Base-by-base conservation (phyloP, 2,329 filamentous ascomycete genomes). In the Clarireedia monteithiana region DNA sequence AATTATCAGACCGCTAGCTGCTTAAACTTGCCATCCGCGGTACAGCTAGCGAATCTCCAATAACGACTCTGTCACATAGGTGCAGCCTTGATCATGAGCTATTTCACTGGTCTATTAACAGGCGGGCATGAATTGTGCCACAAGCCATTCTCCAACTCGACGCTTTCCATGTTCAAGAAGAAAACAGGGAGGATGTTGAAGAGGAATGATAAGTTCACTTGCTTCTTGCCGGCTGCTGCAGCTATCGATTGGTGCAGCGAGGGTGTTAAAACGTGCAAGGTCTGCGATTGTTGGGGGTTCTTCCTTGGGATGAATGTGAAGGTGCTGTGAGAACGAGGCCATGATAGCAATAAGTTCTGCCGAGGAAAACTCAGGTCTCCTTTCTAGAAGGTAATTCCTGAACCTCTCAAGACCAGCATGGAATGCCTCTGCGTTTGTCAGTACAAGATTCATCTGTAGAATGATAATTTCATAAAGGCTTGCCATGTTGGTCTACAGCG, bases 41-140 rank as follows among this genome's bases (percentile, higher is more conserved):
- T 46, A 54, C 60, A 64, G 36, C 61, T 62, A 39, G 48, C 46
- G 52, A 64, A 63, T n/a, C 58, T 48, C 60, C 60, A 64, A 24
- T 24, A 17, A 9, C 48, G 23, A 5, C 39, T 20, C 40, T 58
- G 47, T 58, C 56, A 61, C 46, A 58, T 23, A 1, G 57, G 50
- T n/a, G 58, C 30, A 4, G 50, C 27, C 6, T 44, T 57, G 12
- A 24, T 60, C 55, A 62, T 27, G n/a, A 64, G 24, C 45, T 42
- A 62, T 17, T 48, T 55, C 4, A 58, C 57, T 0, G 45, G 23
- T 15, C 23, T 30, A 14, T 54, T 57, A 2, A 63, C 34, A 5
- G 42, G 51, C 5, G 62, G 61, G 48, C 51, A 58, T 23, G 53
- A 30, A 17, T 47, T 46, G 10, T 48, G 45, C 62, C 60, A 63